Percentiles rank a stretch among this genome's conserved stretches.
These are phyloP conservation scores for Leccinellum rugosiceps DNA, from an alignment of 768 basidiomycete genomes.

Conservation along the genomic window DNA sequence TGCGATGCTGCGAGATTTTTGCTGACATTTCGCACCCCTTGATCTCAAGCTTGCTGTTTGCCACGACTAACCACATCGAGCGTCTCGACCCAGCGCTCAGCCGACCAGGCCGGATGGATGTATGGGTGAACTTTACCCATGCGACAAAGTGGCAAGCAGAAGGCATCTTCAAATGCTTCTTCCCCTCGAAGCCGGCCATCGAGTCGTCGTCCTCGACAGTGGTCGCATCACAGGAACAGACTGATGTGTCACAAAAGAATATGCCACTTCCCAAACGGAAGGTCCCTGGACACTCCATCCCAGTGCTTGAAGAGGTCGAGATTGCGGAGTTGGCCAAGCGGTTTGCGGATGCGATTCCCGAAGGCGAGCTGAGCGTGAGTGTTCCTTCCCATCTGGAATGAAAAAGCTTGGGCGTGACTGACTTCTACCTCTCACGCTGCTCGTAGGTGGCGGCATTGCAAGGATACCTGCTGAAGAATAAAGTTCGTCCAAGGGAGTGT, in stretches of 20 bases:
- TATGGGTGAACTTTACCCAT: slow-evolving; percentile 89
- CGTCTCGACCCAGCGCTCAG: slow-evolving; percentile 86
- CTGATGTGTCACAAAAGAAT: slow-evolving; percentile 62
- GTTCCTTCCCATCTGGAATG: not conserved
- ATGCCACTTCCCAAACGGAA: slow-evolving; percentile 68
- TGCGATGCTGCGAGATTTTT: slow-evolving; percentile 5
- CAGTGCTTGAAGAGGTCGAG: slow-evolving; percentile 71
- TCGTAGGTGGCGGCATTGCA: slow-evolving; percentile 75
- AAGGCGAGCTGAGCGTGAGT: slow-evolving; percentile 82
- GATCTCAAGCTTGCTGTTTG: slow-evolving; percentile 68
- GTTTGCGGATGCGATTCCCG: slow-evolving; percentile 81
- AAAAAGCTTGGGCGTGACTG: not conserved
- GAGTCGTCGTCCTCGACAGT: slow-evolving; percentile 5
- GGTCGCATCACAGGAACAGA: slow-evolving; percentile 16
- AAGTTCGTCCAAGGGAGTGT: slow-evolving; percentile 83
- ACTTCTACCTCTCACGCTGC: not conserved
- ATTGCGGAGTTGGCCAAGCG: slow-evolving; percentile 74
- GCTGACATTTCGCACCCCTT: slow-evolving; percentile 18
- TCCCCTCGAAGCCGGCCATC: slow-evolving; percentile 56
- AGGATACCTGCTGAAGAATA: slow-evolving; percentile 86
- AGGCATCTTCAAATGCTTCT: slow-evolving; percentile 92
- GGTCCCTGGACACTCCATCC: slow-evolving; percentile 52
- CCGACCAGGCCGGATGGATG: slow-evolving; percentile 88
- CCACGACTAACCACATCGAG: slow-evolving; percentile 93
- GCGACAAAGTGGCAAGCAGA: slow-evolving; percentile 92